These are phyloP conservation scores for Phytophthora idaei DNA, from an alignment of 352 stramenopile genomes.

Conservation along the genomic window DNA sequence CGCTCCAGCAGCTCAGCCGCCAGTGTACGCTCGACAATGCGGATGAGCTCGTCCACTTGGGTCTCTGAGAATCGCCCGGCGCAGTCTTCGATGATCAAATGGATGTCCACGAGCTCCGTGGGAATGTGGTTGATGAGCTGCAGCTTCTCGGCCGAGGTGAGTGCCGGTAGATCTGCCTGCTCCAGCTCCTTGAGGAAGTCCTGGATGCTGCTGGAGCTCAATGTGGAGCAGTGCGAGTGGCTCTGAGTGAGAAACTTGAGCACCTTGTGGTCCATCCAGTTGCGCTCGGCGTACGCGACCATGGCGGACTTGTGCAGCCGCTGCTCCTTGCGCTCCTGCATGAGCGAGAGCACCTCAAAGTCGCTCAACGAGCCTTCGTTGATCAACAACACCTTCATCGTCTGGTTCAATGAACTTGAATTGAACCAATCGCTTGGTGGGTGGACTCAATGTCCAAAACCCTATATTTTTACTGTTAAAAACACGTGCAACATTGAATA, in stretches of 20 bases:
- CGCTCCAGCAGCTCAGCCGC: slow-evolving; percentile 39
- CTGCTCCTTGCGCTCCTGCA: slow-evolving; percentile 82
- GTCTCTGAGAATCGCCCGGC: slow-evolving; percentile 74
- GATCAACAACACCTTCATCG: slow-evolving; percentile 88
- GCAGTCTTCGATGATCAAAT: slow-evolving; percentile 87
- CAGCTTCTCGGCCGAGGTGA: slow-evolving; percentile 77
- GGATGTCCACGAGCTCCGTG: slow-evolving; percentile 83
- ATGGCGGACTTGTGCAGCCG: slow-evolving; percentile 79
- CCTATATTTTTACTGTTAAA: not conserved
- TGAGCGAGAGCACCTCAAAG: slow-evolving; percentile 80
- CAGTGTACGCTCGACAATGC: slow-evolving; percentile 72
- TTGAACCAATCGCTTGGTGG: slow-evolving; percentile 17
- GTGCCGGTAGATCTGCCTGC: slow-evolving; percentile 44
- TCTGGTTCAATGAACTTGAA: not conserved
- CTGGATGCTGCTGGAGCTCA: slow-evolving; percentile 59
- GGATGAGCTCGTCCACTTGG: slow-evolving; percentile 79
- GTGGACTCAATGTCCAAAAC: not conserved
- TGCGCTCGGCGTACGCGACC: slow-evolving; percentile 82
- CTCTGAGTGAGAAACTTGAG: slow-evolving; percentile 85
- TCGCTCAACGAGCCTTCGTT: slow-evolving; percentile 83
- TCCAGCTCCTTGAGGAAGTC: slow-evolving; percentile 64
- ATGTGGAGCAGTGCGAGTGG: slow-evolving; percentile 60
- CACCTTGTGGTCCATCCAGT: slow-evolving; percentile 92
- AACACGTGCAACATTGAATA: not conserved
- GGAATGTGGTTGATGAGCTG: slow-evolving; percentile 89